A percentile compares a stretch with the other conserved stretches of the same genome.
Conservation (phyloP, 2,329 filamentous ascomycete species). For the Xylariaceae sp. region DNA sequence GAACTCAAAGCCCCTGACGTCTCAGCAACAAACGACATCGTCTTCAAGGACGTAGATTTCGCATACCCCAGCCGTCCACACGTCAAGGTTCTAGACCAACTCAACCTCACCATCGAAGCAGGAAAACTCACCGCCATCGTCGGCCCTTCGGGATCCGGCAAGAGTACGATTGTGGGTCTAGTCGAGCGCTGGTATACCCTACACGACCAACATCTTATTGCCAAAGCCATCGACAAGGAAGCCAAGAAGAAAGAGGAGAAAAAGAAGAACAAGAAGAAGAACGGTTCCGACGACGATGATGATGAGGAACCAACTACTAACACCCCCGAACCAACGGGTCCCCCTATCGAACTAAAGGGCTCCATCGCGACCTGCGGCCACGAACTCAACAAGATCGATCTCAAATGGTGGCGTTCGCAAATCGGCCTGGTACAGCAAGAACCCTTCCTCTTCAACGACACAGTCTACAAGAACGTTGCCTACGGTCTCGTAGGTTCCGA, state of each 20-base stretch:
- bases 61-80: slow-evolving; percentile 64
- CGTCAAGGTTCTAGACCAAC: slow-evolving; percentile 56
- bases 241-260: slow-evolving; percentile 39
- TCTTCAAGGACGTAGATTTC: slow-evolving; percentile 62
- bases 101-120: slow-evolving; percentile 54
- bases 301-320: slow-evolving; percentile 22
- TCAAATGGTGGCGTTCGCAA: slow-evolving; percentile 58
- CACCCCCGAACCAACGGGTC: slow-evolving; percentile 35
- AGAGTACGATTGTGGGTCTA: slow-evolving; percentile 67
- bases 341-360: slow-evolving; percentile 45
- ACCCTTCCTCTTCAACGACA: slow-evolving; percentile 62
- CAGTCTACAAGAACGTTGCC: slow-evolving; percentile 58
- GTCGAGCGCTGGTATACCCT: slow-evolving; percentile 68
- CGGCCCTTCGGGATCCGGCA: slow-evolving; percentile 66
- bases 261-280: slow-evolving; percentile 31
- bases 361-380: slow-evolving; percentile 50
- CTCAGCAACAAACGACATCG: slow-evolving; percentile 48
- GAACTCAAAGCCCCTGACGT: slow-evolving; percentile 46
- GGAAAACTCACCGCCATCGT: slow-evolving; percentile 70
- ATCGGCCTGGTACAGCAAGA: slow-evolving; percentile 66
- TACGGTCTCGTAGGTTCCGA: slow-evolving; percentile 51
- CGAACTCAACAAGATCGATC: slow-evolving; percentile 51
- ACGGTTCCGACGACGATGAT: slow-evolving; percentile 27
- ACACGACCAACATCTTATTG: slow-evolving; percentile 47
- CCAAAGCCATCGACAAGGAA: slow-evolving; percentile 45